A percentile compares a stretch with the other conserved stretches of the same genome.
Evolutionary conservation across 306 rosid genomes (phyloP).

Genomic region (Begonia peltatifolia): DNA sequence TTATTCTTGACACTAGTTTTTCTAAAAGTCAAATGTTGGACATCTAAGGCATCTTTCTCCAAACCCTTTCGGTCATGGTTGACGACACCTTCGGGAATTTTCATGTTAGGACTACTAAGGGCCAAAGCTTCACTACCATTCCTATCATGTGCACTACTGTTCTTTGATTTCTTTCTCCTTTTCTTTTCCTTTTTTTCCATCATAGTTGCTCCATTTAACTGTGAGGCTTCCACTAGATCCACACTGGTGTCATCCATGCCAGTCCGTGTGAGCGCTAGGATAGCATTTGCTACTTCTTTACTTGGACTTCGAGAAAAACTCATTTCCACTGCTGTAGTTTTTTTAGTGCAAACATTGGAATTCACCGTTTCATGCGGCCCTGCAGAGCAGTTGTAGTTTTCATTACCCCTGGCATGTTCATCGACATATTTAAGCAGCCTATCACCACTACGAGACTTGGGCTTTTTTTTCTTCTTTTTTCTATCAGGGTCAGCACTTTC

Average conservation of each 20-base stretch:
- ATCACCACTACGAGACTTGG: slow-evolving; percentile 19
- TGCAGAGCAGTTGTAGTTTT: slow-evolving; percentile 10
- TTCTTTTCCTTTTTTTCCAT: slow-evolving; percentile 19
- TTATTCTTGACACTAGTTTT: slow-evolving; percentile 18
- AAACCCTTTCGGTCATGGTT: slow-evolving; percentile 12
- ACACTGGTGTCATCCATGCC: slow-evolving; percentile 5
- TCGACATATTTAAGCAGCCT: slow-evolving; percentile 6
- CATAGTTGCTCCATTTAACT: slow-evolving; percentile 15
- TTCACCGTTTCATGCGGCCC: slow-evolving; percentile 18
- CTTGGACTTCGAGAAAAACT: slow-evolving; percentile 23
- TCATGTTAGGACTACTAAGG: slow-evolving; percentile 10
- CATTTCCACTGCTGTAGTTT: slow-evolving; percentile 16
- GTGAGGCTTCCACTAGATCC: slow-evolving; percentile 17
- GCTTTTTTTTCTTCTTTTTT: slow-evolving; percentile 24
- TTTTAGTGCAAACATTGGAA: slow-evolving; percentile 20
- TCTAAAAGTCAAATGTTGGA: slow-evolving; percentile 3
- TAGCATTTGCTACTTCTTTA: slow-evolving; percentile 12
- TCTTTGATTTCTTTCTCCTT: slow-evolving; percentile 26
- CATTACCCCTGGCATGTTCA: slow-evolving; percentile 16
- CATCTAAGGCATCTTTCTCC: slow-evolving; percentile 7
- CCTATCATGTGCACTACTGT: slow-evolving; percentile 13
- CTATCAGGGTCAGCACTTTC: slow-evolving; percentile 15
- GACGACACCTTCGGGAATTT: slow-evolving; percentile 18
- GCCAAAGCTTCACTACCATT: slow-evolving; percentile 17
- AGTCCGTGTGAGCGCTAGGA: neutral